Evolutionary conservation across 176 grass and related monocot genomes (phyloP).

Genomic region (Neostapfia colusana): DNA sequence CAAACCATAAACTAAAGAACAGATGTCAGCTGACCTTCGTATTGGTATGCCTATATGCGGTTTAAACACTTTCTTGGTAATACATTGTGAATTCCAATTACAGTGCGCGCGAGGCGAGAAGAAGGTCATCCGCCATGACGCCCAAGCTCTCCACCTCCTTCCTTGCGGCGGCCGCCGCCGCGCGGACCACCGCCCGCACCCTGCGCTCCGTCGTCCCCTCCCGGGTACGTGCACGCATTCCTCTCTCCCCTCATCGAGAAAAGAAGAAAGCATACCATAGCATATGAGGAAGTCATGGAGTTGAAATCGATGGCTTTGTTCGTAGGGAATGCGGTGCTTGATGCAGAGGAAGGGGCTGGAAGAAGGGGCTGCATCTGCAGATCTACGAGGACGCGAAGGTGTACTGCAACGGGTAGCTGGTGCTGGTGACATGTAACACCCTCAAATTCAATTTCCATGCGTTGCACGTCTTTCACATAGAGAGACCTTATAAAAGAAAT

Average conservation of each 20-base stretch:
- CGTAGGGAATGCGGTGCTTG: slow-evolving; percentile 56
- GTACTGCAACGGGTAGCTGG: slow-evolving; percentile 93
- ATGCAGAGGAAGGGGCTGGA: too few relatives aligned
- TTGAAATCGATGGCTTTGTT: background rate
- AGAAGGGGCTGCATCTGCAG: slow-evolving; percentile 87
- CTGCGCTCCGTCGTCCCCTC: slow-evolving; percentile 50
- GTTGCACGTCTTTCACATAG: too few relatives aligned
- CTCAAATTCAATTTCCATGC: too few relatives aligned
- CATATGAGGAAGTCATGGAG: background rate
- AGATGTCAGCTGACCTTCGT: too few relatives aligned
- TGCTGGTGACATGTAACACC: slow-evolving; percentile 96
- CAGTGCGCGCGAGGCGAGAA: slow-evolving; percentile 8
- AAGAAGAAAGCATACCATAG: too few relatives aligned
- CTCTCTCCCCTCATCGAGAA: too few relatives aligned
- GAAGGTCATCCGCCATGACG: slow-evolving; percentile 52
- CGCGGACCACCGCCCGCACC: slow-evolving; percentile 23
- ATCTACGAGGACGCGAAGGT: slow-evolving; percentile 89
- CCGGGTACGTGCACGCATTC: slow-evolving; percentile 18
- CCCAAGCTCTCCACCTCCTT: slow-evolving; percentile 67
- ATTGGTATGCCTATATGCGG: too few relatives aligned
- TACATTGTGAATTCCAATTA: too few relatives aligned
- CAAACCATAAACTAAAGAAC: too few relatives aligned
- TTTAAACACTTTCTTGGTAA: too few relatives aligned
- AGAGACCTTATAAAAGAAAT: too few relatives aligned
- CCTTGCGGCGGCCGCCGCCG: slow-evolving; percentile 43